Evolutionary conservation across 768 basidiomycete genomes (phyloP), one percentile per base, ranked within the genome.

Genomic region (Lentinula edodes): DNA sequence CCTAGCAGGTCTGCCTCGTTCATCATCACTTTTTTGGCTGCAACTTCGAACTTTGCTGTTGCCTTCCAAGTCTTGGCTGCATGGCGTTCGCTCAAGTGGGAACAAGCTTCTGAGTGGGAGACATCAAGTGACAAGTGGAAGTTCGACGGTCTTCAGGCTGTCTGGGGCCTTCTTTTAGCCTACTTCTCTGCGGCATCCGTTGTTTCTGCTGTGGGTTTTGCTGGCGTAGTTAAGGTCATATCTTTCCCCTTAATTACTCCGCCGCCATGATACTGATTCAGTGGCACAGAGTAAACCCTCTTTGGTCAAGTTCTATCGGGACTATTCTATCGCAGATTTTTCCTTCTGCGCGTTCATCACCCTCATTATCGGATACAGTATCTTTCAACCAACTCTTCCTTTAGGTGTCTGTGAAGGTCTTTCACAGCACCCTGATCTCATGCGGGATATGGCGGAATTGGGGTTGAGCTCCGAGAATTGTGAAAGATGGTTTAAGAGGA

Each of bases 401-500:
- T 77, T 86, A 1, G 79, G 78, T 16, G 72, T 90, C 2, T 93
- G 91, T 74, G 90, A 91, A 66, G 86, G 89, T 66, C 75, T 91
- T 32, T 87, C 88, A 4, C 80, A 85, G 53, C 87, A 91, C 59
- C 87, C 90, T 16, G 90, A 91, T 69, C 75, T 92, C 45, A 80
- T 91, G 73, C 83, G 84, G 8, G 84, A 84, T 65, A 72, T 90
- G 73, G 78, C 82, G 54, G 87, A 89, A 68, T 80, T 88, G 68
- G 90, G 90, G 0, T 76, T 92, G 66, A 89, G 81, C 66, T 72
- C 89, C 46, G 90, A 92, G 73, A 90, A 91, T 65, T 93, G 91
- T 69, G 91, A 93, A 68, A 79, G 81, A 61, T 90, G 88, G 87
- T 80, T 91, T 52, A 89, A 88, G 69, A 79, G 84, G 43, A 87